Base-by-base conservation (phyloP, 345 rosid species). In the Fremontodendron californicum region DNA sequence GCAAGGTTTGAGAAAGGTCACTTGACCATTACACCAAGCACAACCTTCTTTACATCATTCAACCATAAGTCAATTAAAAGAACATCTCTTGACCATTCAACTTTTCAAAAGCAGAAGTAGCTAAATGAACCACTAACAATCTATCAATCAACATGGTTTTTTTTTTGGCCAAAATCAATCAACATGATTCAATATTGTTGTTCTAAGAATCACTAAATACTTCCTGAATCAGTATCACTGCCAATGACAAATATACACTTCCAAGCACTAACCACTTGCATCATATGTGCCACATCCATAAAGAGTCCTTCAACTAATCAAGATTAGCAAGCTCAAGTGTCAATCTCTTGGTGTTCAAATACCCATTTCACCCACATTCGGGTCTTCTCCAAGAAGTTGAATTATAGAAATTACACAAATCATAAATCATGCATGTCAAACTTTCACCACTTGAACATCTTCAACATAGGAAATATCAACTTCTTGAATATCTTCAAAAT, bases 401-500 rank as follows among this genome's bases (percentile, higher is more conserved):
- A 58, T 73, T 23, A 21, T 15, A 73, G n/a, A 57, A 54, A 31
- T 49, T 27, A 49, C 70, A 15, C 19, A 49, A 31, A 23, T 15
- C 31, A 46, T 70, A 18, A 16, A 70, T 70, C 27, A 51, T 3
- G 16, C 2, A 16, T 29, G 16, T 71, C 74, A 71, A 49, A 33
- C 19, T 71, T 31, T 19, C 74, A 49, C 60, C 43, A 4, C 58
- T 33, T 19, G 43, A 31, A 19, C 42, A 33, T 19, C 75, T 51
- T 33, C 61, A 31, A 6, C 75, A 49, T 31, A 4, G 9, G 9
- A 23, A 31, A 66, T 64, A 66, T 66, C 68, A 71, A 37, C 52
- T 33, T 65, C 81, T 78, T 62, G 37, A 71, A 85, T 76, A 68
- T 82, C 90, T 78, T 87, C 88, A 52, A 90, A 90, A 80, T 57